Percentiles rank a stretch among this genome's conserved stretches.
Conservation (phyloP, 768 basidiomycete genomes). For the Hericium alpestre region DNA sequence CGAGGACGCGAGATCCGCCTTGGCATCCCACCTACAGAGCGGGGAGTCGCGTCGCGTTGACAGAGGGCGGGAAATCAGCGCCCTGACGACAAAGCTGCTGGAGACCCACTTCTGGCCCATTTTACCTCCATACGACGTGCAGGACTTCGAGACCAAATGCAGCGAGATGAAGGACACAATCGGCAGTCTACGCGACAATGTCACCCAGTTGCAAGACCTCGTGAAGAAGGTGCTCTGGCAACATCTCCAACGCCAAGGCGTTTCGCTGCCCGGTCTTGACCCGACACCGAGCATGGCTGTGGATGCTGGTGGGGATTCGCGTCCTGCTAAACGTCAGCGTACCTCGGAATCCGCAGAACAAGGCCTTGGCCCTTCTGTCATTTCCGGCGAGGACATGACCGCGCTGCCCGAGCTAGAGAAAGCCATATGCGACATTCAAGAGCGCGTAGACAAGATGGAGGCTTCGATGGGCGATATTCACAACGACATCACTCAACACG, state of each 20-base stretch:
- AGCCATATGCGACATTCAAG: slow-evolving; percentile 4
- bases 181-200: slow-evolving; percentile 19
- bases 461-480: slow-evolving; percentile 8
- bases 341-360: neutral
- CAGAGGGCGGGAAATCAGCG: slow-evolving; percentile 26
- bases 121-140: slow-evolving; percentile 17
- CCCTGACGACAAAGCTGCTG: slow-evolving; percentile 20
- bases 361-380: neutral
- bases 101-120: slow-evolving; percentile 31
- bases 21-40: slow-evolving; percentile 12
- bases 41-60: slow-evolving; percentile 17
- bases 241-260: neutral
- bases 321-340: slow-evolving; percentile 4
- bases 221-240: slow-evolving; percentile 1
- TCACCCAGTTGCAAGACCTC: slow-evolving; percentile 11
- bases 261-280: neutral
- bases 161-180: slow-evolving; percentile 20
- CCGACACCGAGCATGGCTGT: neutral
- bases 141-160: slow-evolving; percentile 14
- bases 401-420: slow-evolving; percentile 3
- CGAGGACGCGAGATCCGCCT: no score
- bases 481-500: slow-evolving; percentile 11
- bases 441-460: slow-evolving; percentile 8
- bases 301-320: neutral
- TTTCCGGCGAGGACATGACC: neutral